Percentiles rank a stretch among this genome's conserved stretches.
phyloP scores from a whole-genome alignment of 257 asterid species.

The Apocynum venetum region DNA sequence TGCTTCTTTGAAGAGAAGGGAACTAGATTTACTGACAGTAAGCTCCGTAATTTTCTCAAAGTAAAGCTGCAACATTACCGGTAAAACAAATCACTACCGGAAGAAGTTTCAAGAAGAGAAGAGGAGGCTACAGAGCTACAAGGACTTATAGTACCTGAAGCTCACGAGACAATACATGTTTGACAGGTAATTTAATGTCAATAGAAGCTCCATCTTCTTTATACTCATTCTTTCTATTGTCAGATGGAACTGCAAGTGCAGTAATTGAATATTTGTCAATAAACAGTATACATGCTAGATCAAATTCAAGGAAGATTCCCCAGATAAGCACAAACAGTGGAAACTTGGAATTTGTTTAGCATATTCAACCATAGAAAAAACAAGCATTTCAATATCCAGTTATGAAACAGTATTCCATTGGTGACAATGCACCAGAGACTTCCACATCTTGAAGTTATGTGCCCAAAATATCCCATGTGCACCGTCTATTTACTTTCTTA shows the following conservation, averaged over 20 bases:
- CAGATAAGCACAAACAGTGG: neutral
- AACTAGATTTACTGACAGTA: constrained; percentile 62
- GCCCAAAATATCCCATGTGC: neutral
- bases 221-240: constrained; percentile 66
- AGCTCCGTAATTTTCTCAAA: constrained; percentile 94
- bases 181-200: constrained; percentile 86
- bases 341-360: neutral
- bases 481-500: neutral
- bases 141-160: constrained; percentile 64
- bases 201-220: constrained; percentile 78
- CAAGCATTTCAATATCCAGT: neutral
- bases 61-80: constrained; percentile 70
- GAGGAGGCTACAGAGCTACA: constrained; percentile 19
- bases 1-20: constrained; percentile 75
- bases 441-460: neutral
- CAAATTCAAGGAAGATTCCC: neutral
- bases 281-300: neutral
- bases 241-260: constrained; percentile 65
- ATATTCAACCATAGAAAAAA: neutral
- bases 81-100: constrained; percentile 5
- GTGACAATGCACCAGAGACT: neutral
- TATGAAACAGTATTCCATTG: neutral
- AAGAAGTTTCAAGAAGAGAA: constrained; percentile 17
- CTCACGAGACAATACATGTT: constrained; percentile 93
- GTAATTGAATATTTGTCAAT: neutral